Percentiles rank a stretch among this genome's conserved stretches.
These are phyloP conservation scores for Huntiella omanensis DNA, from an alignment of 2,329 filamentous ascomycete genomes.

Conservation along the genomic window DNA sequence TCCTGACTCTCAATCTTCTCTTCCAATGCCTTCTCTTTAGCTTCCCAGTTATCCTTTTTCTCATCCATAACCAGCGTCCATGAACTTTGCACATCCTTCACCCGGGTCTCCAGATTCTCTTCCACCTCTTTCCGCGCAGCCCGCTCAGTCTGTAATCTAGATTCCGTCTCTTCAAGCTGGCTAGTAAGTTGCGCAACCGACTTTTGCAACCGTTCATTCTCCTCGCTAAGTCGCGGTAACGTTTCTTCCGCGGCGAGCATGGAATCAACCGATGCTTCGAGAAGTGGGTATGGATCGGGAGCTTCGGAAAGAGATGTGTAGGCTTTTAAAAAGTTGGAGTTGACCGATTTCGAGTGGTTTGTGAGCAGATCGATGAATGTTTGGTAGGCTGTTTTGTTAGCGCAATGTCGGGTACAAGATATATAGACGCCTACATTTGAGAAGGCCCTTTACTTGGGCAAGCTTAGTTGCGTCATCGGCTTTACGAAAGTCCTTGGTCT, in stretches of 20 bases:
- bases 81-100: constrained; percentile 76
- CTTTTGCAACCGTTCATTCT: constrained; percentile 74
- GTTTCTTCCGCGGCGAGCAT: constrained; percentile 73
- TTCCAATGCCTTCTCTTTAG: constrained; percentile 77
- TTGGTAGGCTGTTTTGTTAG: constrained; percentile 54
- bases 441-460: constrained; percentile 66
- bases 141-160: constrained; percentile 60
- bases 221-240: constrained; percentile 68
- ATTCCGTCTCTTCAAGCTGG: constrained; percentile 70
- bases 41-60: constrained; percentile 90
- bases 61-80: constrained; percentile 83
- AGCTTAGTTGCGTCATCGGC: constrained; percentile 78
- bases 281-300: constrained; percentile 85
- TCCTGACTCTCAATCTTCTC: constrained; percentile 94
- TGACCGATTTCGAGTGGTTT: constrained; percentile 86
- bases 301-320: constrained; percentile 91
- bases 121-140: constrained; percentile 56
- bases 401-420: neutral
- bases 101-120: constrained; percentile 53
- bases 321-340: constrained; percentile 78
- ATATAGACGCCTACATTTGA: constrained; percentile 45
- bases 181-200: constrained; percentile 55
- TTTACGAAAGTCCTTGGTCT: constrained; percentile 95
- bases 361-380: constrained; percentile 92
- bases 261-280: constrained; percentile 91